Base-by-base conservation (phyloP, 306 rosid genomes). In the Quercus cerris region DNA sequence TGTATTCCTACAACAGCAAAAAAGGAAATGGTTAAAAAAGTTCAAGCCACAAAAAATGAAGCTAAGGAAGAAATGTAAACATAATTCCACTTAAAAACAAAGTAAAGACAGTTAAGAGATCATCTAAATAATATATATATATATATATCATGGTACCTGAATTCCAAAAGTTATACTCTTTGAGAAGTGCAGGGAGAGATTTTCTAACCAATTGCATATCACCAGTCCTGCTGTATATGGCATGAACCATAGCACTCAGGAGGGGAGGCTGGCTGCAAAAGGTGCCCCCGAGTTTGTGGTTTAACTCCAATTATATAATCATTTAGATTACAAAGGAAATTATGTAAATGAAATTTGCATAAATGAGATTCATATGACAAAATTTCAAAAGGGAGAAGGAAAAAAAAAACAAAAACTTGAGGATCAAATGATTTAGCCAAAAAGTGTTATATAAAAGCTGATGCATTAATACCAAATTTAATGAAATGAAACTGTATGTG, bases 251-350 rank as follows among this genome's bases (percentile, higher is more conserved):
- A 66, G 97, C 89, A 27, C 99, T 95, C 61, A 95, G 85, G 74
- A 95, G 93, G 8, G 98, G 99, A 83, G 99, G 99, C 89, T 95
- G 96, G 88, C 99, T 95, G 90, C 84, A 82, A 87, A 79, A 62
- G 33, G 62, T 79, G 83, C 19, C 28, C 46, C 76, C 56, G 77
- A 75, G 56, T 51, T 75, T 79, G 49, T 54, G 44, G 79, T 68
- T 5, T 28, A 67, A 38, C 59, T 64, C 63, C 57, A 66, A 69
- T 52, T 38, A 54, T 19, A 81, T 73, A 71, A 35, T 23, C 11
- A n/a, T 19, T 12, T 20, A 35, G 56, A 17, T 31, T 27, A 52
- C 25, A 70, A 19, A 13, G 14, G 27, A 69, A 25, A 58, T 70
- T 19, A 70, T 28, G 55, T 6, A 23, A 57, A 25, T 13, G 71